These are phyloP conservation scores for Poa annua DNA, from an alignment of 176 grass and related monocot species.

Conservation along the genomic window DNA sequence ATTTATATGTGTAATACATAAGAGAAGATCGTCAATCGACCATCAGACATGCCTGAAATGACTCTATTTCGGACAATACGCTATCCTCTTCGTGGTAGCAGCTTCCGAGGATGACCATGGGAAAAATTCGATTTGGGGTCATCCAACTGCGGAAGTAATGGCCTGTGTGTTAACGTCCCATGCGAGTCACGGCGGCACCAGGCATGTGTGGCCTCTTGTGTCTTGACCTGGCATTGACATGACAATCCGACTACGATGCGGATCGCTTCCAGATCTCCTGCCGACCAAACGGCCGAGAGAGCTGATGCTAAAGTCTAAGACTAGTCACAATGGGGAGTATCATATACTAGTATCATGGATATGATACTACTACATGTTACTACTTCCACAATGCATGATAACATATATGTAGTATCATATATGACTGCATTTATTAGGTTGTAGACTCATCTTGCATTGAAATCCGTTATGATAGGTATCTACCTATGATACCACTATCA, in stretches of 20 bases:
- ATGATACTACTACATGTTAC: too few relatives aligned
- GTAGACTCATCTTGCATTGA: too few relatives aligned
- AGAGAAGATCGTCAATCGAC: too few relatives aligned
- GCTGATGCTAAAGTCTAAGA: slow-evolving; percentile 5
- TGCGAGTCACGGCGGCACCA: neutral
- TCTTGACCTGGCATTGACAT: slow-evolving; percentile 4
- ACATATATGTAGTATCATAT: too few relatives aligned
- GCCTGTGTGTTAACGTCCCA: neutral
- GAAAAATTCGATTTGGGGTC: neutral
- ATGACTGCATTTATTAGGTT: too few relatives aligned
- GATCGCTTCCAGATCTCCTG: neutral
- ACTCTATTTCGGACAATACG: neutral
- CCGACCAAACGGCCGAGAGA: neutral
- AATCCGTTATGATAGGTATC: too few relatives aligned
- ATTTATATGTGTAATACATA: too few relatives aligned
- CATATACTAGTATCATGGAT: too few relatives aligned
- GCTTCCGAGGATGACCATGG: neutral
- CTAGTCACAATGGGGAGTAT: too few relatives aligned
- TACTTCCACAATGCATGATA: too few relatives aligned
- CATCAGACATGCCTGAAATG: neutral
- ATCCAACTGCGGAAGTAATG: neutral
- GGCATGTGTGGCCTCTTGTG: neutral
- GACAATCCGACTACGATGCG: neutral
- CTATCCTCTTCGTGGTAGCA: neutral
- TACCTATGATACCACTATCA: too few relatives aligned